Percentiles rank a stretch among this genome's conserved stretches.
Evolutionary conservation across 345 rosid species (phyloP).

Genomic region (Dimocarpus longan): DNA sequence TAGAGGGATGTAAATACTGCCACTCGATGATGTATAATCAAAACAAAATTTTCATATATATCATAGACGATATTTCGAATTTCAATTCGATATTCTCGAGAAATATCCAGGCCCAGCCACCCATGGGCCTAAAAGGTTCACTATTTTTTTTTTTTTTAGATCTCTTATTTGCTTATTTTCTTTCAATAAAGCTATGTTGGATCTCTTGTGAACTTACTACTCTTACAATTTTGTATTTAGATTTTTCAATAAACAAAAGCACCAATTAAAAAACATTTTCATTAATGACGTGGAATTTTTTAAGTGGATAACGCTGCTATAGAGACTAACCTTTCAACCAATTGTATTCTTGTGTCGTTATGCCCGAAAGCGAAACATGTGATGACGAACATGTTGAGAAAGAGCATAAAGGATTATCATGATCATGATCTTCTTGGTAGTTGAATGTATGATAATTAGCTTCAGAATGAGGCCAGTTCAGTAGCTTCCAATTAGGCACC

Average conservation of each 20-base stretch:
- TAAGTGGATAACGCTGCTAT: too few relatives aligned
- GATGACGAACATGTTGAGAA: constrained; percentile 61
- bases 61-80: too few relatives aligned
- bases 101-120: background rate
- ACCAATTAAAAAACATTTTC: too few relatives aligned
- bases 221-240: background rate
- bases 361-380: constrained; percentile 52
- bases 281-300: too few relatives aligned
- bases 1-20: too few relatives aligned
- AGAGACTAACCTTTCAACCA: constrained; percentile 54
- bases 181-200: too few relatives aligned
- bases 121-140: background rate
- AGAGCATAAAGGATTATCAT: constrained; percentile 44
- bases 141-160: too few relatives aligned
- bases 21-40: too few relatives aligned
- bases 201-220: too few relatives aligned
- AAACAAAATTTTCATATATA: too few relatives aligned
- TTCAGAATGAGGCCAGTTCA: constrained; percentile 24
- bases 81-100: background rate
- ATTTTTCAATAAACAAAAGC: too few relatives aligned
- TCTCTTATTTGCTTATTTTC: too few relatives aligned
- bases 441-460: constrained; percentile 25
- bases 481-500: constrained; percentile 48
- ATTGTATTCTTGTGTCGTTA: constrained; percentile 32
- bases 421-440: constrained; percentile 47